phyloP scores from a whole-genome alignment of 306 rosid genomes.

The Vigna reflexopilosa region DNA sequence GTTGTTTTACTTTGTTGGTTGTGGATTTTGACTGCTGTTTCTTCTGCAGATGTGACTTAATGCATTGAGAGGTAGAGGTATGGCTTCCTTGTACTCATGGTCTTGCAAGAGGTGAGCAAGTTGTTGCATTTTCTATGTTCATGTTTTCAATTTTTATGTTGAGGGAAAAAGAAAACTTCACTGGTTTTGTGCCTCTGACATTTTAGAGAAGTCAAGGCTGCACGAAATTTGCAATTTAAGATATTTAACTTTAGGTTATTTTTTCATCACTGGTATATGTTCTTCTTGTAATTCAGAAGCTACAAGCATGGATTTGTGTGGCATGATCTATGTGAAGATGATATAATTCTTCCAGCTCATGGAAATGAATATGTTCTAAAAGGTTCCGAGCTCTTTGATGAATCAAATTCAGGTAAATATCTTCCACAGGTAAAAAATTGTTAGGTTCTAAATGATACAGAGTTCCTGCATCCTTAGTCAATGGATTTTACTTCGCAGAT shows the following conservation, averaged over 20 bases:
- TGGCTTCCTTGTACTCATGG: constrained; percentile 94
- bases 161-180: not conserved
- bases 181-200: constrained; percentile 4
- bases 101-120: constrained; percentile 88
- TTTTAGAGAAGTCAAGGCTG: not conserved
- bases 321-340: constrained; percentile 95
- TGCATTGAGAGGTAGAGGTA: constrained; percentile 89
- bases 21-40: constrained; percentile 45
- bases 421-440: not conserved
- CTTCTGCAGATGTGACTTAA: constrained; percentile 84
- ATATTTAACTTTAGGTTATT: constrained; percentile 7
- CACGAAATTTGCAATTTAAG: constrained; percentile 15
- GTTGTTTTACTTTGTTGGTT: not conserved
- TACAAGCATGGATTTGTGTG: constrained; percentile 95
- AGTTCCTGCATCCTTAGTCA: constrained; percentile 24
- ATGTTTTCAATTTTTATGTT: constrained; percentile 37
- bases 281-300: constrained; percentile 69
- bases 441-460: constrained; percentile 21
- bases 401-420: constrained; percentile 75
- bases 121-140: constrained; percentile 20
- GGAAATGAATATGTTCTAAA: constrained; percentile 96
- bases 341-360: constrained; percentile 86
- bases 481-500: constrained; percentile 52
- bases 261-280: constrained; percentile 25
- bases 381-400: constrained; percentile 98